Percentiles rank a stretch among this genome's conserved stretches.
These are phyloP conservation scores for Skeletonema grethae DNA, from an alignment of 108 stramenopile genomes.

Conservation along the genomic window DNA sequence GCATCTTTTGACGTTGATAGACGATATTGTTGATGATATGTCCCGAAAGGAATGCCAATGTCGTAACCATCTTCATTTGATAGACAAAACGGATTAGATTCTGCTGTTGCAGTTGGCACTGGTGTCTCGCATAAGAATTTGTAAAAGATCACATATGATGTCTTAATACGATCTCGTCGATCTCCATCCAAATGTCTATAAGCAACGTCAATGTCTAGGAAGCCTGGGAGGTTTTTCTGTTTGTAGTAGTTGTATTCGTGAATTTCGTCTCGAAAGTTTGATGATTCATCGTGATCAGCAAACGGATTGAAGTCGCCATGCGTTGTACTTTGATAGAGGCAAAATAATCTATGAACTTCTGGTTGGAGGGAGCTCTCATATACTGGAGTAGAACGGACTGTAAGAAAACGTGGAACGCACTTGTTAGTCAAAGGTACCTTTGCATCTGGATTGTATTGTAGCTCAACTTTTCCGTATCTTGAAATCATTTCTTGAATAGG, in stretches of 20 bases:
- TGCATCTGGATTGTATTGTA: slow-evolving; percentile 7
- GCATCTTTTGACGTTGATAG: slow-evolving; percentile 45
- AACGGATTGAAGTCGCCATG: slow-evolving; percentile 84
- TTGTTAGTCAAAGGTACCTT: slow-evolving; percentile 10
- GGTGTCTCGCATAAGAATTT: slow-evolving; percentile 82
- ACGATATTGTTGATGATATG: slow-evolving; percentile 92
- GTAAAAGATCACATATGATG: slow-evolving; percentile 55
- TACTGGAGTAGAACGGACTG: slow-evolving; percentile 68
- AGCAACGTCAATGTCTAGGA: slow-evolving; percentile 48
- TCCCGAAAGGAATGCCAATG: slow-evolving; percentile 54
- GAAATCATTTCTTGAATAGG: slow-evolving; percentile 37
- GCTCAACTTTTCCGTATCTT: slow-evolving; percentile 14
- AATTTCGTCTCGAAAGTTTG: slow-evolving; percentile 8
- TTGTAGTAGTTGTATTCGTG: slow-evolving; percentile 20
- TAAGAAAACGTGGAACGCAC: slow-evolving; percentile 41
- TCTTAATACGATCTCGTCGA: slow-evolving; percentile 35
- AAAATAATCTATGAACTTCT: slow-evolving; percentile 76
- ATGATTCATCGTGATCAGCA: slow-evolving; percentile 10
- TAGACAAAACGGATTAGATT: not conserved
- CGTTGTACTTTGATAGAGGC: slow-evolving; percentile 63
- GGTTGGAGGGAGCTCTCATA: slow-evolving; percentile 69
- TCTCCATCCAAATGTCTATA: slow-evolving; percentile 44
- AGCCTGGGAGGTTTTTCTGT: slow-evolving; percentile 24
- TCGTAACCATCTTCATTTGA: slow-evolving; percentile 38
- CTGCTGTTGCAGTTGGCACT: slow-evolving; percentile 21